Base-by-base conservation (phyloP, 176 grass and related monocot species). In the Oropetium thomaeum region DNA sequence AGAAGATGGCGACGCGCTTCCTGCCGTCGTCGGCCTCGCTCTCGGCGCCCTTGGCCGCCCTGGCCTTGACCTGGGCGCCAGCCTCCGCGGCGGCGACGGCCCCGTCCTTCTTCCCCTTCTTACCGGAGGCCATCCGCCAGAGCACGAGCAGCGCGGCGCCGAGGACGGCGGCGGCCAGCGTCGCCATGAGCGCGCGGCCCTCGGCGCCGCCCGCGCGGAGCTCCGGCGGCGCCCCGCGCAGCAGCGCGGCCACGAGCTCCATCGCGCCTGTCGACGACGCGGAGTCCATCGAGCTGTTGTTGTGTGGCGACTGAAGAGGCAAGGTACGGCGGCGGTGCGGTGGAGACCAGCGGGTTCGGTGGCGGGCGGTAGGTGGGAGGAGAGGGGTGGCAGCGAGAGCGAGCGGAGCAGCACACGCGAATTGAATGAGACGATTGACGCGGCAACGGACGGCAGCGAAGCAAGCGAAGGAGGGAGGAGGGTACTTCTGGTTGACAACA, bases 1-100 rank as follows among this genome's bases (percentile, higher is more conserved):
- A 99, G 73, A 99, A 82, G 45, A 99, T 44, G 30, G 87, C 59
- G 62, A 99, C 87, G 69, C 72, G 81, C 81, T 85, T 96, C 84
- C 45, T 83, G 27, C 93, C 87, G 43, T 83, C 93, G 4, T 85
- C 87, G 15, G 13, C 42, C 0, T 10, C 55, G 19, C 82, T 60
- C 39, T 70, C 81, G n/a, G 20, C 23, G 14, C 1, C 29, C 59
- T 49, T 22, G 2, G 55, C 19, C 33, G 4, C 53, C 86, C 63
- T 65, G 13, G 88, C 29, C 41, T 73, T 63, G 32, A 10, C 22
- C 39, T 39, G 52, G 53, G 5, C 7, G 20, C 53, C 69, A 16
- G 62, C 65, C 19, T 1, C 59, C 17, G 61, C 28, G 1, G 10
- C 53, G 4, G 41, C 61, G 16, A 47, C 80, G 10, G 60, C 73